Evolutionary conservation across 164 flowering plant genomes (phyloP), one percentile per base, ranked within the genome.

Genomic region (Piper longum): DNA sequence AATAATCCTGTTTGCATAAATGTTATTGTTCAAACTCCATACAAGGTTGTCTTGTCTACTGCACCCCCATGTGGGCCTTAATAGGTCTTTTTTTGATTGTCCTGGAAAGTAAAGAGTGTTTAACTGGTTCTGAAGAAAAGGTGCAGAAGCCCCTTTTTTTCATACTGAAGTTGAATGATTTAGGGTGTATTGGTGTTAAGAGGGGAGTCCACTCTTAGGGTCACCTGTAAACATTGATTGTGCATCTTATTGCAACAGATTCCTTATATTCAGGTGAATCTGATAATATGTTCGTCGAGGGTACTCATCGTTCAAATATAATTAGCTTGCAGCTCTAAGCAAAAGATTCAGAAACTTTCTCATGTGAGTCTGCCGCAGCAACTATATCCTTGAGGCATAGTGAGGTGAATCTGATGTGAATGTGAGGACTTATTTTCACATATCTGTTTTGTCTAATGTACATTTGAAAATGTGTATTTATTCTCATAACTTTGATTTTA

Each of bases 301-400:
- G 95, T 65, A 78, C 79, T 72, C 95, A 89, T 52, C 93, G 96
- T 54, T 93, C 99, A 62, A 88, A 91, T 74, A 75, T 77, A 74
- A 78, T 70, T 9, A 84, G 88, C 68, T 71, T 91, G 79, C 99
- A 93, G 83, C 89, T 88, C 45, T 93, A 82, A 64, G 41, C 72
- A 4, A 93, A 93, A 78, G 99, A 93, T n/a, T 66, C 73, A 66
- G 99, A 88, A 73, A 76, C 71, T 66, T 81, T 57, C 74, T 93
- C 91, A 8, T 96, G 97, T 66, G 88, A 83, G 64, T 81, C 95
- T 73, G 84, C 92, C 62, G 95, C 95, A 63, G 75, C 82, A 57
- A 87, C 99, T 56, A 82, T 93, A 66, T 13, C 83, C 56, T 80
- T 76, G 44, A 91, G 93, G 44, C 72, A 77, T 57, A 3, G 13